phyloP scores from a whole-genome alignment of 192 early-diverging fungal genomes.

The Podila epigama region DNA sequence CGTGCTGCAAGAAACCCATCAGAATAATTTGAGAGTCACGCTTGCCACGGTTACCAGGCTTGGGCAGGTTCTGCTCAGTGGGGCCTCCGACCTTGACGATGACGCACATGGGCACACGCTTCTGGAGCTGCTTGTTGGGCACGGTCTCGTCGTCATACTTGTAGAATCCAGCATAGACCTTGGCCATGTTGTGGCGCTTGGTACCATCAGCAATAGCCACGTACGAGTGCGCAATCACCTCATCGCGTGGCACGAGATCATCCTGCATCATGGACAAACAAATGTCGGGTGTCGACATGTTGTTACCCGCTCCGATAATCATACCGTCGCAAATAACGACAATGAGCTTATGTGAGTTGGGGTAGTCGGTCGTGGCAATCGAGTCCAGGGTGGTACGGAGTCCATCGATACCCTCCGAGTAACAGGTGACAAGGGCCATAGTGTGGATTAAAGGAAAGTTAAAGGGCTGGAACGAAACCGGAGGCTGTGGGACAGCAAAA shows the following conservation, averaged over 20 bases:
- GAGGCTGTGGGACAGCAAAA: conserved; percentile 47
- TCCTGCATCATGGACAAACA: conserved; percentile 82
- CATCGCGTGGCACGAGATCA: conserved; percentile 64
- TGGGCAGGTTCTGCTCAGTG: conserved; percentile 63
- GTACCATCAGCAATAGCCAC: conserved; percentile 93
- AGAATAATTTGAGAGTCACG: conserved; percentile 96
- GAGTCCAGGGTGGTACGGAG: conserved; percentile 81
- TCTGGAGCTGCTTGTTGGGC: conserved; percentile 56
- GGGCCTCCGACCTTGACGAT: conserved; percentile 78
- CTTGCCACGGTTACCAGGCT: conserved; percentile 93
- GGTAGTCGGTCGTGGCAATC: conserved; percentile 78
- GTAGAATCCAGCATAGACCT: conserved; percentile 93
- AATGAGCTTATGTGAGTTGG: conserved; percentile 80
- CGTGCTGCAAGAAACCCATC: conserved; percentile 94
- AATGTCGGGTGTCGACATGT: conserved; percentile 80
- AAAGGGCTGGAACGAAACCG: conserved; percentile 56
- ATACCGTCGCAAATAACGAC: conserved; percentile 83
- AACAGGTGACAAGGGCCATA: conserved; percentile 77
- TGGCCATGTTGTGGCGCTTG: conserved; percentile 93
- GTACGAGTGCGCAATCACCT: conserved; percentile 78
- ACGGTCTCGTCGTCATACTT: conserved; percentile 68
- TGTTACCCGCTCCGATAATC: conserved; percentile 79
- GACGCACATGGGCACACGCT: conserved; percentile 73
- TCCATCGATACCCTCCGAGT: conserved; percentile 78
- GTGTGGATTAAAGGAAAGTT: conserved; percentile 66